A percentile compares a stretch with the other conserved stretches of the same genome.
Evolutionary conservation across 805 yeast species (phyloP).

Genomic region (Barnettozyma sucrosica): DNA sequence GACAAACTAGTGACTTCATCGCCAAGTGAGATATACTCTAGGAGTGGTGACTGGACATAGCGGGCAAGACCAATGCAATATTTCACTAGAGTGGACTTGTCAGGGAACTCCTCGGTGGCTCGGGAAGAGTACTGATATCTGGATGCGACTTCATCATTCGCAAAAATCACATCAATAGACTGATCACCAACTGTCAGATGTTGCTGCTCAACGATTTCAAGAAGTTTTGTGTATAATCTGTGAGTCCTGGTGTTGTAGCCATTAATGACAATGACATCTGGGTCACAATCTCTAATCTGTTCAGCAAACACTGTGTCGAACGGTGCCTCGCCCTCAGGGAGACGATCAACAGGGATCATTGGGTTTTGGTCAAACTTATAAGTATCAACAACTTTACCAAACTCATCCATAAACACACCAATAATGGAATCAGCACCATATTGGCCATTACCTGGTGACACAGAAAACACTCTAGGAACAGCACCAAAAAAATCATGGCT

Average conservation of each 20-base stretch:
- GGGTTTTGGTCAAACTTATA: conserved; percentile 75
- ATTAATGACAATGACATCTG: conserved; percentile 86
- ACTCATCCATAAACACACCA: conserved; percentile 72
- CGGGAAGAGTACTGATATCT: conserved; percentile 75
- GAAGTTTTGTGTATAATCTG: conserved; percentile 49
- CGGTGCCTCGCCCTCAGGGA: conserved; percentile 41
- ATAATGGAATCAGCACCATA: conserved; percentile 78
- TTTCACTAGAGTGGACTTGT: conserved; percentile 70
- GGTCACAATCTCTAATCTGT: conserved; percentile 58
- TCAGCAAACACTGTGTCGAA: conserved; percentile 61
- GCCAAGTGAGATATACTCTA: conserved; percentile 79
- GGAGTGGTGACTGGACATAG: conserved; percentile 85
- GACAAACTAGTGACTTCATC: conserved; percentile 65
- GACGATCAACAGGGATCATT: conserved; percentile 39
- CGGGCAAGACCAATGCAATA: conserved; percentile 89
- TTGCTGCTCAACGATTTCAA: conserved; percentile 50
- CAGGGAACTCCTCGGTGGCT: conserved; percentile 76
- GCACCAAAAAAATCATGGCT: conserved; percentile 69
- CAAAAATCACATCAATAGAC: conserved; percentile 71
- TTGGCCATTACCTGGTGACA: conserved; percentile 84
- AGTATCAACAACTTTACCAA: conserved; percentile 71
- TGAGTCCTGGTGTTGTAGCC: conserved; percentile 78
- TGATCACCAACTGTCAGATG: conserved; percentile 45
- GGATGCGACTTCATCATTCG: conserved; percentile 89
- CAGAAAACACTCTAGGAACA: conserved; percentile 73